Conservation (phyloP, 768 basidiomycete species). For the Calvatia gigantea region DNA sequence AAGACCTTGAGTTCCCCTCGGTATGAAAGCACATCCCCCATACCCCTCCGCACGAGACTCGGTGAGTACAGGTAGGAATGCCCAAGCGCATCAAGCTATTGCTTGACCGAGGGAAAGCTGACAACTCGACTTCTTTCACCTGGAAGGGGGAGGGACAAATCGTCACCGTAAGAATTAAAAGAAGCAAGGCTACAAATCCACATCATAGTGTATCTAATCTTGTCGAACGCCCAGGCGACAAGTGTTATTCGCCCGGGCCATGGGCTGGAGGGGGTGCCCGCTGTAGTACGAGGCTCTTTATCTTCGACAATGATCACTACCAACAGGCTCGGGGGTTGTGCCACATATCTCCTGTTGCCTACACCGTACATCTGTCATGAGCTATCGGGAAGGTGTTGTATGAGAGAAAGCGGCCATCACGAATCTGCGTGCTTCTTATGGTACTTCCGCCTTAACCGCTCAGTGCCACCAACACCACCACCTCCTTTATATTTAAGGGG, state of each 20-base stretch:
- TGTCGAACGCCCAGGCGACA: background rate
- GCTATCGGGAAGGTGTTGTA: background rate
- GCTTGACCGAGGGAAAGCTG: too few relatives aligned
- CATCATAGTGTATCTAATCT: conserved; percentile 2
- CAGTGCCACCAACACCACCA: background rate
- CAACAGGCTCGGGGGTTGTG: too few relatives aligned
- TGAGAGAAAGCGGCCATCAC: conserved; percentile 3
- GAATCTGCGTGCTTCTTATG: background rate
- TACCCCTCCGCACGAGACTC: background rate
- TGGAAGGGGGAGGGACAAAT: background rate
- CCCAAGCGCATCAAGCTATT: too few relatives aligned
- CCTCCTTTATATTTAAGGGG: background rate
- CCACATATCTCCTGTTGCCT: background rate
- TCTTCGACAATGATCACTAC: too few relatives aligned
- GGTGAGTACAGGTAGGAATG: background rate
- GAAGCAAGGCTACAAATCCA: background rate
- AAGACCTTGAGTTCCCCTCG: background rate
- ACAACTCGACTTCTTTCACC: background rate
- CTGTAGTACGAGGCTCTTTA: too few relatives aligned
- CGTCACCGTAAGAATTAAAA: conserved; percentile 1
- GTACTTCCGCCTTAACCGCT: background rate
- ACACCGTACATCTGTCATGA: background rate
- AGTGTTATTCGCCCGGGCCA: background rate
- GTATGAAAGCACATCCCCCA: background rate
- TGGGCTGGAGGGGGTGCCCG: too few relatives aligned